Base-by-base conservation (phyloP, 257 asterid genomes). In the Plantago major region DNA sequence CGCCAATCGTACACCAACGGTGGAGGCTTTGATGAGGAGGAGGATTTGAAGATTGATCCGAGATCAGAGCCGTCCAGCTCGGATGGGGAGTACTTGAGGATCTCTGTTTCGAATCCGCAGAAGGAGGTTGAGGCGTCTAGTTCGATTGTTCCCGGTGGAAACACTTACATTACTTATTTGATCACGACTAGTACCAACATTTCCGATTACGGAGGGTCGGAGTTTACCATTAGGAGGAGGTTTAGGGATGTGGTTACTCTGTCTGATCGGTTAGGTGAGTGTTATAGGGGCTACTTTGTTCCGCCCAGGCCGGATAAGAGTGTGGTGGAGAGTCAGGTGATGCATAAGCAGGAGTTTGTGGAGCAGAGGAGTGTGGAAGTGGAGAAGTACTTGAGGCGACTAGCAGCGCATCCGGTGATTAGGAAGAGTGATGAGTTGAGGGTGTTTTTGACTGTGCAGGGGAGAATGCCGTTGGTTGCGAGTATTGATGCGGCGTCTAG, bases 241-340 rank as follows among this genome's bases (percentile, higher is more conserved):
- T 93, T 93, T 71, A 86, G 65, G 40, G 99, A 93, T 30, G 85
- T 93, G 1, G 96, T 93, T 13, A 85, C 94, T 3, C 82, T 93
- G 42, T 84, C 99, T 1, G 99, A 93, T 77, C 85, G 96, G 44
- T 78, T 93, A 71, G 66, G 43, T 33, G 97, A 93, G 63, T 64
- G 79, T 66, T 87, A 89, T 60, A 71, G 99, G 57, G 99, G 99
- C 11, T 74, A 79, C 70, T 82, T 93, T 37, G 80, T 93, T 46
- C 96, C 99, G 2, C 89, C 96, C 2, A 73, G 99, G 72, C 99
- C 99, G 1, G 99, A 93, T 45, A 93, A 93, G 74, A 93, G 97
- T 48, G 66, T 93, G 13, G 94, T 93, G 55, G 99, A 93, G 72
- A 80, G 96, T 63, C 99, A 93, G 76, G 95, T 93, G 48, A 93